Conservation (phyloP, 208 protist genomes). For the Trypanosoma theileri region DNA sequence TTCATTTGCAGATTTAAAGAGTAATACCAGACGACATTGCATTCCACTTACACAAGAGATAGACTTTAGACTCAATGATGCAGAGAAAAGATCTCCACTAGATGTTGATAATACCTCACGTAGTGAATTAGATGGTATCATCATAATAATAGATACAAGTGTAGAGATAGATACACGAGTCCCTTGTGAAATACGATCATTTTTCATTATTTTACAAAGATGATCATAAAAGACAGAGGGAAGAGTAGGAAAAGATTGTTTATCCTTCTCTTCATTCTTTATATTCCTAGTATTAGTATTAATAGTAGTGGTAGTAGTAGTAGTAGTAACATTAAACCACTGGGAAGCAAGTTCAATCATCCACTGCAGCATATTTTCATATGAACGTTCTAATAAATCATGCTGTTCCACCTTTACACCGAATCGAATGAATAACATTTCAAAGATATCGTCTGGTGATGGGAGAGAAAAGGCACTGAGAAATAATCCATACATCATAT, state of each 20-base stretch:
- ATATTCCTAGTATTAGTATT: neutral
- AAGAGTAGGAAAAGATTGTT: constrained; percentile 16
- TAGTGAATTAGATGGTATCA: constrained; percentile 2
- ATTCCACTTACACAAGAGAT: constrained; percentile 51
- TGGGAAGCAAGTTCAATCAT: constrained; percentile 30
- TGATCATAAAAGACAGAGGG: constrained; percentile 29
- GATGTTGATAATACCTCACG: constrained; percentile 9
- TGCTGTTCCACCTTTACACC: constrained; percentile 24
- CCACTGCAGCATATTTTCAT: constrained; percentile 46
- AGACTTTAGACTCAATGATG: constrained; percentile 34
- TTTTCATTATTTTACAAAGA: constrained; percentile 33
- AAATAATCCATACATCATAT: constrained; percentile 30
- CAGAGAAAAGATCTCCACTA: constrained; percentile 44
- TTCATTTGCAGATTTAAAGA: constrained; percentile 25
- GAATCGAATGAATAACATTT: constrained; percentile 36
- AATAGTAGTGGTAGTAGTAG: neutral
- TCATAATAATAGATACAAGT: constrained; percentile 28
- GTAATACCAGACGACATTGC: constrained; percentile 58
- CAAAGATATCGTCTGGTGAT: constrained; percentile 24
- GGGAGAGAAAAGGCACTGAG: constrained; percentile 33
- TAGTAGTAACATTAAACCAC: constrained; percentile 26
- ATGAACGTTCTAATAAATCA: constrained; percentile 24
- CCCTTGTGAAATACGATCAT: constrained; percentile 39
- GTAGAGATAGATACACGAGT: constrained; percentile 39
- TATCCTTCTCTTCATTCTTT: neutral